Evolutionary conservation across 768 basidiomycete species (phyloP), one percentile per base, ranked within the genome.

Genomic region (Leccinum obscurum): DNA sequence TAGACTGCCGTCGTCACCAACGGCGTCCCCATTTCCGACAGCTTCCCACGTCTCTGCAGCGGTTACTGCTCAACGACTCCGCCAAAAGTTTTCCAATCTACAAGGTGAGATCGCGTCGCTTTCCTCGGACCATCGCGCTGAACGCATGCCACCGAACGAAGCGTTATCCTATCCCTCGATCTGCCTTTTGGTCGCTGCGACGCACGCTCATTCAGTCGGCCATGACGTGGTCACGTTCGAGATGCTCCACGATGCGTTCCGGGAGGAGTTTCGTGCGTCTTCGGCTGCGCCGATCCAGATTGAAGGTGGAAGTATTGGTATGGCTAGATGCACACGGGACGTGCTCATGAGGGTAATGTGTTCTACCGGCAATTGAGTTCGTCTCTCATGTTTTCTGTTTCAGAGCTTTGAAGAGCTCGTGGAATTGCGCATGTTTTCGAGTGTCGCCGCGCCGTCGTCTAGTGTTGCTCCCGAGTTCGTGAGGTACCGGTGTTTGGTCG

Each of bases 211-310:
- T 26, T 87, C 86, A 10, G 84, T 85, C 6, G 95, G 95, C 0
- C 88, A 94, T 60, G 80, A 89, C 20, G 76, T 77, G 14, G 87
- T 97, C 74, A 98, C 92, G 32, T 96, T 98, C 69, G 93, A 95
- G 67, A 93, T 95, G 87, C 82, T 96, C 8, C 82, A 89, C 62
- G 90, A 92, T 55, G 79, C 81, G 34, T 94, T 95, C 70, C 84
- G 85, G 22, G 83, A 87, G 62, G 89, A 92, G 73, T 81, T 90
- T 20, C 85, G 88, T 22, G 80, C 85, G 22, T 89, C 90, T 6
- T 79, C 81, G 10, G 83, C 87, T 8, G 90, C 90, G 0, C 92
- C 92, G 1, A 83, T 93, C 20, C 86, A 88, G 55, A 71, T 92
- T 48, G 84, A 85, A 63, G 88, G 91, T 9, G 86, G 89, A 22